Evolutionary conservation across 345 rosid genomes (phyloP), one percentile per base, ranked within the genome.

Genomic region (Aquilaria malaccensis): DNA sequence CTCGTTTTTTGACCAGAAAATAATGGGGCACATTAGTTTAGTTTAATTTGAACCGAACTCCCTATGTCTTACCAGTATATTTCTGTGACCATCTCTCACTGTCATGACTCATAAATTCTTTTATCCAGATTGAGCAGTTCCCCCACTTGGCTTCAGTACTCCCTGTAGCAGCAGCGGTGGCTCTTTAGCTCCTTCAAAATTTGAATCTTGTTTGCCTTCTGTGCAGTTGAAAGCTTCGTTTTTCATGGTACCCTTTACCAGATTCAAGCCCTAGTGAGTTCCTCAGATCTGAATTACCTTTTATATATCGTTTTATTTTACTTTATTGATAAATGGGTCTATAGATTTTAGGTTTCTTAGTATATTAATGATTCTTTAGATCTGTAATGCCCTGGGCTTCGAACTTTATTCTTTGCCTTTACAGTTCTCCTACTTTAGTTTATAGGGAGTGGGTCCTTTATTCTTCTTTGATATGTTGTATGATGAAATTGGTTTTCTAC

Each of bases 281-380:
- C 77, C 78, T 64, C 85, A 81, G 90, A 83, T 90, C 95, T 83
- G 74, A 77, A 76, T 83, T 70, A 30, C 33, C 60, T 45, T 71
- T 43, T 41, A 50, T 64, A 67, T 74, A 70, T 56, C 79, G 46
- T 68, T 72, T 75, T 76, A 56, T 74, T 72, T 50, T 62, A 47
- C 66, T 72, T 64, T 59, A 64, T 67, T 71, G 71, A 64, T 75
- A 70, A 61, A 70, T 68, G 63, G 64, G 63, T 64, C 33, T 64
- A 66, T 61, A 30, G 9, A 59, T 65, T 55, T 47, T 29, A 52
- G 9, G 73, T 56, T 74, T 50, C 58, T 56, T 65, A 57, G 54
- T n/a, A 48, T 58, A 29, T 59, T 48, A 50, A 58, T 55, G 30
- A 13, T 68, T 56, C 11, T 53, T 59, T 75, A 74, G 80, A 82